Base-by-base conservation (phyloP, 345 rosid genomes). In the Erucastrum elatum region DNA sequence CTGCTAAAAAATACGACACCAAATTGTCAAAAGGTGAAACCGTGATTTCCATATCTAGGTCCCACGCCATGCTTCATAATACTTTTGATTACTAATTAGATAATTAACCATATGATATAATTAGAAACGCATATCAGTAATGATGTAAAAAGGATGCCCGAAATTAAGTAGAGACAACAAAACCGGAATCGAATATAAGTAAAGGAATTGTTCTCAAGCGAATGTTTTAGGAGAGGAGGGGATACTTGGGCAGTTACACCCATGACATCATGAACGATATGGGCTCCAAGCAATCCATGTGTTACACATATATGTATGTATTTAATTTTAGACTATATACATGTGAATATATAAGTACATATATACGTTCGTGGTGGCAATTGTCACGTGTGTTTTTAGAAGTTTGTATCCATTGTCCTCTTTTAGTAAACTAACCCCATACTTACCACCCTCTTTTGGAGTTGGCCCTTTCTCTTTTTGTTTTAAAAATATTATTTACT, bases 231-330 rank as follows among this genome's bases (percentile, higher is more conserved):
- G 51, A 21, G 53, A n/a, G 56, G 58, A 53, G 3, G 58, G 6
- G 21, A 5, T 53, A 53, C 59, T 53, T 2, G 59, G 59, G 59
- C 75, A 63, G 82, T 80, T 80, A 69, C 82, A 53, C 31, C 51
- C 78, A 80, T 80, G 79, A 68, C 79, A 80, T 80, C 82, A 80
- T 80, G 71, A 37, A 74, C 75, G 66, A 35, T 69, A 74, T 74
- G 82, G 75, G 79, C 71, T 80, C 79, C 70, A 68, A 79, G 75
- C 46, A 51, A 51, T 68, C 21, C 74, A 66, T 79, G 75, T 68
- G 51, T 73, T 26, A n/a, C 16, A 51, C 21, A 21, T 21, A 21
- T 21, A 21, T 21, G 21, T 21, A 80, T 73, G 25, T 44, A 37
- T 3, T 71, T 53, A 3, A 33, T 21, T 64, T 51, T 64, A 15